Conservation (phyloP, 2,329 filamentous ascomycete genomes). For the Colletotrichum sp. region DNA sequence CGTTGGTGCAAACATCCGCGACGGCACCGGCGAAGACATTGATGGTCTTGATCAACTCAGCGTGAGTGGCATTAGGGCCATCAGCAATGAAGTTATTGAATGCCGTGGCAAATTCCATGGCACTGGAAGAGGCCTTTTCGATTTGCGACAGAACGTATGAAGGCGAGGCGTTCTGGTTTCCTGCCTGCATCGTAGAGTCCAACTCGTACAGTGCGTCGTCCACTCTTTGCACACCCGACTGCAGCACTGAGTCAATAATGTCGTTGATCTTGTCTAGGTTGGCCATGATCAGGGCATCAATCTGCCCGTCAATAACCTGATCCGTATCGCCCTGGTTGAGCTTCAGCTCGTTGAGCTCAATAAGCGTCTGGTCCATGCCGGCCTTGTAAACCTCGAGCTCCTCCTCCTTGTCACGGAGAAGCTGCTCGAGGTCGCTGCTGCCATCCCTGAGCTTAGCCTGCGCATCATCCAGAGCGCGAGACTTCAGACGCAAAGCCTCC, state of each 20-base stretch:
- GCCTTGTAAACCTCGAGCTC: constrained; percentile 98
- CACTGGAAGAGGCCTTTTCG: constrained; percentile 92
- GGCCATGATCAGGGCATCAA: constrained; percentile 85
- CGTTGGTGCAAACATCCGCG: constrained; percentile 93
- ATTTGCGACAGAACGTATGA: constrained; percentile 95
- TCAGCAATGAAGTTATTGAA: constrained; percentile 99
- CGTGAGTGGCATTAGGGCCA: constrained; percentile 86
- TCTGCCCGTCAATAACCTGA: constrained; percentile 83
- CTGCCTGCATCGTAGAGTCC: constrained; percentile 97
- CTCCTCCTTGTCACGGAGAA: constrained; percentile 92
- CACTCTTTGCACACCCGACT: constrained; percentile 89
- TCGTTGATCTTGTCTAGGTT: constrained; percentile 95
- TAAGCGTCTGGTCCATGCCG: constrained; percentile 93
- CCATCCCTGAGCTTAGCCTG: constrained; percentile 80
- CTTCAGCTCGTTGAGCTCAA: constrained; percentile 90
- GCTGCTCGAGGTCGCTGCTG: constrained; percentile 82
- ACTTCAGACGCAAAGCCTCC: constrained; percentile 88
- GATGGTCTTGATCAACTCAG: constrained; percentile 91
- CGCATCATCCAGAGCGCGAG: constrained; percentile 82
- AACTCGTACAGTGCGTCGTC: constrained; percentile 97
- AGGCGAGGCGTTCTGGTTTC: constrained; percentile 96
- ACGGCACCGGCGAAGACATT: constrained; percentile 90
- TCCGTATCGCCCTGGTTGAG: constrained; percentile 78
- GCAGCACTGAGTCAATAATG: constrained; percentile 95
- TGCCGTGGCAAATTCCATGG: constrained; percentile 95